Evolutionary conservation across 768 basidiomycete species (phyloP).

Genomic region (Tephrocybe sp.): DNA sequence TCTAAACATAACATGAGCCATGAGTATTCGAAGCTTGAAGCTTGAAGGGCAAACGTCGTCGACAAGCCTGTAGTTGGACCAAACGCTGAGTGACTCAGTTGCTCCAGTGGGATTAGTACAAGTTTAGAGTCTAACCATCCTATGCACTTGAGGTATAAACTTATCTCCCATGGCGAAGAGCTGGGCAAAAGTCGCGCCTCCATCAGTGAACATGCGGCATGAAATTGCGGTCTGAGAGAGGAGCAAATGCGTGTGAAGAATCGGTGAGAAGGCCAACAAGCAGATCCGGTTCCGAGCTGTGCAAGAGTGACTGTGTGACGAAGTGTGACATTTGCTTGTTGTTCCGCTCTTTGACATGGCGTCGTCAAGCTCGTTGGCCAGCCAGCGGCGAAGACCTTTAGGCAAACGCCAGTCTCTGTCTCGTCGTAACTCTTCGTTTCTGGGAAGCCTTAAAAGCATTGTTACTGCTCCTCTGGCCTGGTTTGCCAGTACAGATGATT

Average conservation of each 20-base stretch:
- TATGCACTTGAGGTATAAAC: constrained; percentile 16
- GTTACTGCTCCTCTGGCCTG: constrained; percentile 67
- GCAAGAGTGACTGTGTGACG: constrained; percentile 15
- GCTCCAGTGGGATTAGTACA: constrained; percentile 42
- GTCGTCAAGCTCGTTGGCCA: constrained; percentile 31
- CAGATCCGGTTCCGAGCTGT: neutral
- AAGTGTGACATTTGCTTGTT: constrained; percentile 25
- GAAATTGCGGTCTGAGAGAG: no score
- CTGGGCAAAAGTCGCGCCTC: no score
- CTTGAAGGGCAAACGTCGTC: constrained; percentile 39
- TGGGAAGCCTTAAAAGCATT: constrained; percentile 64
- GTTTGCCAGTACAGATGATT: constrained; percentile 49
- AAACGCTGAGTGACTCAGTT: constrained; percentile 37
- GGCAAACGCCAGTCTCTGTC: constrained; percentile 36
- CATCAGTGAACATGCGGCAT: constrained; percentile 9
- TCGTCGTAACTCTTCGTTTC: constrained; percentile 57
- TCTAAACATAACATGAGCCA: constrained; percentile 23
- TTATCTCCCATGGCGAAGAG: no score
- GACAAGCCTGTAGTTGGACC: constrained; percentile 44
- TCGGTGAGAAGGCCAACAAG: neutral
- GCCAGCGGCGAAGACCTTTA: constrained; percentile 25
- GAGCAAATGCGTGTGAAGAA: neutral
- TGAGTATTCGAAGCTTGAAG: neutral
- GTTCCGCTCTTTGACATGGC: constrained; percentile 33
- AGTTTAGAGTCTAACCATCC: constrained; percentile 36